These are phyloP conservation scores for Kodamaea neixiangensis DNA, from an alignment of 805 yeast genomes.

Conservation along the genomic window DNA sequence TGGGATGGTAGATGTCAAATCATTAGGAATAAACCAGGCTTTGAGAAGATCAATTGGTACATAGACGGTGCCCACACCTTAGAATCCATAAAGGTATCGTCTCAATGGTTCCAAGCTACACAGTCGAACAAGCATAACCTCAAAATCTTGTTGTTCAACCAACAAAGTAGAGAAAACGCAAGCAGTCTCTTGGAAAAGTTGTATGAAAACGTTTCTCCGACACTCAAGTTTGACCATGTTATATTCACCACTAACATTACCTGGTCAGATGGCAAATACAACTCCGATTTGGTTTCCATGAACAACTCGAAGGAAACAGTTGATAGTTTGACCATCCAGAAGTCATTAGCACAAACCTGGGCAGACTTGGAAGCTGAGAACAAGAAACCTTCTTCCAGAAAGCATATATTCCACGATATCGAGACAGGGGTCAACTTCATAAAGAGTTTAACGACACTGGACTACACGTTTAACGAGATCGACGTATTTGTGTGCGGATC, in stretches of 20 bases:
- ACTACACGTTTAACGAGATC: slow-evolving; percentile 28
- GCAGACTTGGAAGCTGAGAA: slow-evolving; percentile 40
- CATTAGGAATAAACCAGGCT: slow-evolving; percentile 45
- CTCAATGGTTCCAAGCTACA: slow-evolving; percentile 65
- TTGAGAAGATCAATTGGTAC: slow-evolving; percentile 63
- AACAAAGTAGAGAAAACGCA: slow-evolving; percentile 86
- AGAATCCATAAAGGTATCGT: slow-evolving; percentile 83
- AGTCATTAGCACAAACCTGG: slow-evolving; percentile 73
- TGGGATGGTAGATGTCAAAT: slow-evolving; percentile 99
- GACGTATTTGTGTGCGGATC: slow-evolving; percentile 95
- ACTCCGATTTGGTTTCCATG: slow-evolving; percentile 80
- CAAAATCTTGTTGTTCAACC: slow-evolving; percentile 78
- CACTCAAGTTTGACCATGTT: slow-evolving; percentile 65
- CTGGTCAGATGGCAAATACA: slow-evolving; percentile 79
- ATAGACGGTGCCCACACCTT: slow-evolving; percentile 96
- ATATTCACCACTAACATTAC: slow-evolving; percentile 91
- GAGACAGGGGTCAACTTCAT: slow-evolving; percentile 68
- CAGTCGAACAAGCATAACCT: slow-evolving; percentile 26
- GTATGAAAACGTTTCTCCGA: slow-evolving; percentile 33
- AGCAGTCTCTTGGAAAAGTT: slow-evolving; percentile 59
- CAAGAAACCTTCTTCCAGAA: slow-evolving; percentile 27
- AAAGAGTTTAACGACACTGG: slow-evolving; percentile 40
- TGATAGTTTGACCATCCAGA: slow-evolving; percentile 80
- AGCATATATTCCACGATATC: slow-evolving; percentile 67
- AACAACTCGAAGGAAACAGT: slow-evolving; percentile 80